Base-by-base conservation (phyloP, 2,329 filamentous ascomycete genomes). In the Stachybotrys elegans region DNA sequence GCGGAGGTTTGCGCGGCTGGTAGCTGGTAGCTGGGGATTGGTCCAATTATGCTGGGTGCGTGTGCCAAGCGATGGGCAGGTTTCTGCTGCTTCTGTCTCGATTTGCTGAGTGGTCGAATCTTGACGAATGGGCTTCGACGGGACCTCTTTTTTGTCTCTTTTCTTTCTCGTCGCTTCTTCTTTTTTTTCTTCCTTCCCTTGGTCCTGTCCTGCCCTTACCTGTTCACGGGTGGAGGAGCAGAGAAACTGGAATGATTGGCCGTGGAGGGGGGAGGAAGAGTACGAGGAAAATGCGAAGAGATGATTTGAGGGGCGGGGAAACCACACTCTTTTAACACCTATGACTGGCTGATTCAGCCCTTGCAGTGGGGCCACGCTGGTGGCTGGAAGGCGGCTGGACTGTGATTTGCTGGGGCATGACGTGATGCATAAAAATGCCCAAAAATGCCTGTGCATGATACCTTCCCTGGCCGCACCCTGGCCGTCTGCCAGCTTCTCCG, bases 221-320 rank as follows among this genome's bases (percentile, higher is more conserved):
- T n/a, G n/a, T n/a, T 48, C 50, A 53, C 48, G 55, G 57, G 66
- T 69, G 68, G 69, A 64, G 60, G 61, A 57, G 52, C 53, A 58
- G 56, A 52, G 60, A 57, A 56, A 56, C 57, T 56, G 60, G 57
- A 60, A 58, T 72, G 72, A 75, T 75, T 75, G 72, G 71, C 67
- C 67, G 66, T 70, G 64, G 58, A 61, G 43, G 52, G 66, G 62
- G 59, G 61, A 62, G 67, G 56, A 54, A 52, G 49, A 53, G 45
- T 53, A 56, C 60, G 59, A 63, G 60, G 64, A 54, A 61, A 66
- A 69, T 70, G 62, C 63, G 62, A 68, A 63, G 63, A 70, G 64
- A 61, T 75, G 72, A 75, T 74, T 75, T 74, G 73, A 74, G 67
- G 68, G 69, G 59, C 60, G 60, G 57, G 59, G 63, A 63, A n/a